Percentiles rank a stretch among this genome's conserved stretches.
phyloP scores from a whole-genome alignment of 106 monocot species.

The Apostasia ramifera region DNA sequence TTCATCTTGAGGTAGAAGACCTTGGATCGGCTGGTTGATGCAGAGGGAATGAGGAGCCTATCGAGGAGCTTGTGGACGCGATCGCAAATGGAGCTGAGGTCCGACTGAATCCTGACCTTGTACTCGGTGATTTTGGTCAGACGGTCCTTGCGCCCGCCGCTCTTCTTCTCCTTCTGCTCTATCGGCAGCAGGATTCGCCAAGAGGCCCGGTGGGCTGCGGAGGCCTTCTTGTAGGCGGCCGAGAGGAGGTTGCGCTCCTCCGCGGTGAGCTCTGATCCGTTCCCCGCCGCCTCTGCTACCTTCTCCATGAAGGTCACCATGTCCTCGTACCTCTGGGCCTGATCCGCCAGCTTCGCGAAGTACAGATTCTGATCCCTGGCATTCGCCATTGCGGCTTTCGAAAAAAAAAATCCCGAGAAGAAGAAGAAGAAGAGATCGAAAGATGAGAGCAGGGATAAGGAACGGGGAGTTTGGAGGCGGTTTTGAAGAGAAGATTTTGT shows the following conservation, averaged over 20 bases:
- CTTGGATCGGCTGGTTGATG: conserved; percentile 18
- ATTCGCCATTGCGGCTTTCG: conserved; percentile 11
- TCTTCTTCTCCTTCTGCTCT: conserved; percentile 30
- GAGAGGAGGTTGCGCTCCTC: conserved; percentile 31
- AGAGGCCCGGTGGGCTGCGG: conserved; percentile 16
- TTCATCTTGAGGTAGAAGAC: conserved; percentile 33
- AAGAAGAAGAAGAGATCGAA: background rate
- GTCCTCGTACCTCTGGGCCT: conserved; percentile 28
- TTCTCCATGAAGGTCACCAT: conserved; percentile 32
- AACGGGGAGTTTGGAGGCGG: too few species aligned
- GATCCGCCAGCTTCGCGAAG: conserved; percentile 34
- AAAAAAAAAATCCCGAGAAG: background rate
- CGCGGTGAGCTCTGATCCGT: conserved; percentile 18
- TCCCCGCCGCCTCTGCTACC: conserved; percentile 8
- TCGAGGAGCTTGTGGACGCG: conserved; percentile 18
- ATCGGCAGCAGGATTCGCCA: conserved; percentile 28
- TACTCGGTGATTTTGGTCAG: conserved; percentile 19
- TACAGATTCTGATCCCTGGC: conserved; percentile 23
- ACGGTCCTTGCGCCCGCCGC: conserved; percentile 23
- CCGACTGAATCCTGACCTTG: conserved; percentile 23
- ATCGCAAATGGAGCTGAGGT: conserved; percentile 19
- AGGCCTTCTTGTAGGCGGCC: conserved; percentile 25
- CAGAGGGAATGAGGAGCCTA: conserved; percentile 12
- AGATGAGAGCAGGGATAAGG: background rate
- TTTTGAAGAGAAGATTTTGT: background rate